Conservation (phyloP, 345 rosid species). For the Schrenkiella parvula region DNA sequence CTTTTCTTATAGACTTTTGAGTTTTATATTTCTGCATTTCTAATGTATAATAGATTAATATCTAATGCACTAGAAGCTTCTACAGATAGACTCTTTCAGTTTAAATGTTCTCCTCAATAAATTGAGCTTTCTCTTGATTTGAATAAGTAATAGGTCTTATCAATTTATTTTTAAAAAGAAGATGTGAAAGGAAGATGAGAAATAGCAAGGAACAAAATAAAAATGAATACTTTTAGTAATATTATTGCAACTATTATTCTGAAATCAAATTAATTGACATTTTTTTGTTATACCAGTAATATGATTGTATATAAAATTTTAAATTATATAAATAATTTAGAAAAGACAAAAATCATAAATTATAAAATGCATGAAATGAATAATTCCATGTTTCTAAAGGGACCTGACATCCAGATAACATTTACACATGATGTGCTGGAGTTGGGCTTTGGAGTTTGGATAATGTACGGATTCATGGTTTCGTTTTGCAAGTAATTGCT, state of each 20-base stretch:
- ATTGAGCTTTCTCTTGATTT: neutral
- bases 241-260: neutral
- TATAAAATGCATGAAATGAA: neutral
- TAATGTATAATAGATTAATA: neutral
- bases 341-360: neutral
- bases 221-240: neutral
- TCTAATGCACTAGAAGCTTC: too few relatives aligned
- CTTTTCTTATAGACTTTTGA: neutral
- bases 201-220: neutral
- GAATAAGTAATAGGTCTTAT: neutral
- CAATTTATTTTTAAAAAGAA: neutral
- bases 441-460: slow-evolving; percentile 14
- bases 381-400: neutral
- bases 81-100: too few relatives aligned
- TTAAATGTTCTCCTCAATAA: neutral
- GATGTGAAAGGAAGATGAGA: neutral
- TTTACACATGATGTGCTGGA: slow-evolving; percentile 1
- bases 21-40: neutral
- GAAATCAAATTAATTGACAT: neutral
- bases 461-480: slow-evolving; percentile 2
- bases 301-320: neutral
- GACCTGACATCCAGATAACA: neutral
- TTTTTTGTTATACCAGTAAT: neutral
- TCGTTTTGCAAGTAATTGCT: neutral
- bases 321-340: neutral